Base-by-base conservation (phyloP, 768 basidiomycete genomes). In the Russula vinacea region DNA sequence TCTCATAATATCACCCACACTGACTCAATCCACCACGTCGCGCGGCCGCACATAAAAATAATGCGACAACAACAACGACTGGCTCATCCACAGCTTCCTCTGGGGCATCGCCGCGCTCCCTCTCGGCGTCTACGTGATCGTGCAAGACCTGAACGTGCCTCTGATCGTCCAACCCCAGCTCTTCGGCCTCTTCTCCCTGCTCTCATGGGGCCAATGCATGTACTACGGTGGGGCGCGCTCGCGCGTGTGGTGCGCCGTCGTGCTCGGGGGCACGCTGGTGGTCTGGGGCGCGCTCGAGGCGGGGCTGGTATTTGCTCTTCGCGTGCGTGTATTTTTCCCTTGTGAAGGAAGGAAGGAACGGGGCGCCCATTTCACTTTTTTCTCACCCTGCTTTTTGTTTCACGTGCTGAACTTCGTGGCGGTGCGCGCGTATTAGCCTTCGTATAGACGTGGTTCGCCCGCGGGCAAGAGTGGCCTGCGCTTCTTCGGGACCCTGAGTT, bases 161-260 rank as follows among this genome's bases (percentile, higher is more conserved):
- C 79, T 92, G 47, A 86, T 89, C 50, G 62, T 87, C 2, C 85
- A 89, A 71, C 83, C 85, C 6, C 86, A 87, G 64, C 68, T 85
- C 1, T 89, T 92, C 70, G 83, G 82, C 0, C 75, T 82, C 29
- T 75, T 93, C 14, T 75, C 79, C 0, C 76, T 88, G 3, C 67
- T 87, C 13, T 86, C 85, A 2, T 89, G 86, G 84, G 79, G 80
- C 0, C 88, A 94, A 83, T 90, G 89, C 67, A 77, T 86, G 58
- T 83, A 88, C 71, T 92, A 92, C 70, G 81, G 76, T 17, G 71
- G 73, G 0, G 74, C 75, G n/a, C 76, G 79, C 35, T 78, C 83
- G 0, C 69, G 70, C 40, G 1, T 55, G 16, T 69, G 62, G 13
- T 75, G 81, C 11, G 50, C 76, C 39, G 56, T 75, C 5, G 72